Conservation (phyloP, 2,329 filamentous ascomycete species). For the Aspergillus texensis region DNA sequence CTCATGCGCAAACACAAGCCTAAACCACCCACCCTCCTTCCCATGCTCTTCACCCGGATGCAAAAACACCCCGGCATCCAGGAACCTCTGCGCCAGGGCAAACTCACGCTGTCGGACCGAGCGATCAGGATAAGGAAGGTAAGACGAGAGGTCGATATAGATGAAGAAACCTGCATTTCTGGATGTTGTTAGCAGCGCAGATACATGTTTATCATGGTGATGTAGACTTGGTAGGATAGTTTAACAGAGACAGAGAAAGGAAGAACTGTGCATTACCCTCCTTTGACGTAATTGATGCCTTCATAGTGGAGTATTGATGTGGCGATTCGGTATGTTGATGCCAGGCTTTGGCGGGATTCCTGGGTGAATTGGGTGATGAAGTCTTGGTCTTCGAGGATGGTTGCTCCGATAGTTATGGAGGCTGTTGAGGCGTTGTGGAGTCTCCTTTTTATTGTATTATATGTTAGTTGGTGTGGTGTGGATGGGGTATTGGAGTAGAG, state of each 20-base stretch:
- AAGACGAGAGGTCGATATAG: slow-evolving; percentile 48
- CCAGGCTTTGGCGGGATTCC: slow-evolving; percentile 27
- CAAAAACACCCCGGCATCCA: slow-evolving; percentile 54
- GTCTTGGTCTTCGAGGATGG: slow-evolving; percentile 37
- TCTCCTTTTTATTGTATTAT: slow-evolving; percentile 21
- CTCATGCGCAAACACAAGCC: slow-evolving; percentile 53
- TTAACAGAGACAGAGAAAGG: neutral
- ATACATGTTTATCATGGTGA: neutral
- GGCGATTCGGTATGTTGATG: slow-evolving; percentile 31
- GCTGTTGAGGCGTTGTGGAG: slow-evolving; percentile 30
- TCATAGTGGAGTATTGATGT: slow-evolving; percentile 36
- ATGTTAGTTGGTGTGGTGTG: neutral
- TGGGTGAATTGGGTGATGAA: slow-evolving; percentile 37
- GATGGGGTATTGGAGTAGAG: neutral
- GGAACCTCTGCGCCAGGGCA: slow-evolving; percentile 47
- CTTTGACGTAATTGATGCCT: slow-evolving; percentile 42
- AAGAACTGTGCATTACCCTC: slow-evolving; percentile 27
- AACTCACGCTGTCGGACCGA: slow-evolving; percentile 43
- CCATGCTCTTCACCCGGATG: slow-evolving; percentile 52
- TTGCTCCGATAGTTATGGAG: slow-evolving; percentile 32
- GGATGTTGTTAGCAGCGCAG: neutral
- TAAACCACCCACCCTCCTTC: slow-evolving; percentile 55
- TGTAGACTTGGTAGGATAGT: neutral
- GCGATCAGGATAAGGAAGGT: slow-evolving; percentile 33
- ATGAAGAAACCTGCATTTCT: slow-evolving; percentile 52